Evolutionary conservation across 2,329 filamentous ascomycete genomes (phyloP), one percentile per base, ranked within the genome.

Genomic region (Pyricularia sp.): DNA sequence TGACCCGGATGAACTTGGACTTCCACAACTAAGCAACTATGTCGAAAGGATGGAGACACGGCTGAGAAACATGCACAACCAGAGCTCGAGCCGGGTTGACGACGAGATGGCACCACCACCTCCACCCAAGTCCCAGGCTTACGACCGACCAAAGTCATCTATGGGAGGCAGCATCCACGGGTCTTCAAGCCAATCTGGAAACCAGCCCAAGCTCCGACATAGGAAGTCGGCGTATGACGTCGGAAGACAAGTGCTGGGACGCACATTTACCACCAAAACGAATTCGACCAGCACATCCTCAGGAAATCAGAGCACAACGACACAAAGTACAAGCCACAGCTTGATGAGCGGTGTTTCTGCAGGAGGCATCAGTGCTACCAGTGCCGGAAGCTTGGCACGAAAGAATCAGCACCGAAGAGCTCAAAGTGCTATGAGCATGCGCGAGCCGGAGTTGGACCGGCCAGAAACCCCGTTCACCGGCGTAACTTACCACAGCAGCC

Each of bases 331-430:
- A 19, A 87, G 88, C 70, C 86, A 88, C 70, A 97, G 91, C 71
- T 75, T 99, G 59, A 97, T 97, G 93, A 97, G 93, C 74, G 94
- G 93, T 3, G 83, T 85, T 64, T 97, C 94, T 64, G 94, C 94
- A 0, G 88, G 93, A 63, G 93, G 84, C 13, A 91, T 97, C 75
- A 97, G 93, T 74, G 90, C 92, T 63, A 97, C 94, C 19, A 97
- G 94, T 76, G 94, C 94, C 19, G 94, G 93, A 64, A 97, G 93
- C 76, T 85, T 96, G 68, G 93, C 92, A 33, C 86, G 93, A 67
- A 89, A 90, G 71, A 88, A 88, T 71, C 75, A 81, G 72, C 75
- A 69, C 73, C 68, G 69, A 31, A 75, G 87, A 67, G 81, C 88
- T 19, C 84, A 85, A 68, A 91, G 88, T 71, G 85, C 86, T 3